Percentiles rank a stretch among this genome's conserved stretches.
Evolutionary conservation across 2,329 filamentous ascomycete species (phyloP).

Genomic region (Sporothrix pallida): DNA sequence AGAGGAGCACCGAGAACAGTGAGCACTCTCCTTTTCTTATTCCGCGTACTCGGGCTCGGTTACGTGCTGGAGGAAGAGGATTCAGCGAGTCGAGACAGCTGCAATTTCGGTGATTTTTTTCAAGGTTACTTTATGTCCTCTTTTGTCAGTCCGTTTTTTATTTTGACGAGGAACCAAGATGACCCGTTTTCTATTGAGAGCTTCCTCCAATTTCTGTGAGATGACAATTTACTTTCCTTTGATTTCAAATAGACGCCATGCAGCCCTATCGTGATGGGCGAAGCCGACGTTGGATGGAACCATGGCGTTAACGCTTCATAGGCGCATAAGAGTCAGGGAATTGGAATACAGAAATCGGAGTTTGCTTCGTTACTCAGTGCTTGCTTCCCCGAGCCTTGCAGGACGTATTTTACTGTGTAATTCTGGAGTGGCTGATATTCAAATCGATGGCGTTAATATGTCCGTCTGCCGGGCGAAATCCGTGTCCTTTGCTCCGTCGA

Average conservation of each 20-base stretch:
- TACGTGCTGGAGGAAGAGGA: not conserved
- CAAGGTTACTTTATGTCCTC: not conserved
- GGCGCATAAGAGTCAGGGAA: not conserved
- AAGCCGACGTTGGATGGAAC: not conserved
- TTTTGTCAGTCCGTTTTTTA: not conserved
- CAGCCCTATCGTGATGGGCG: not conserved
- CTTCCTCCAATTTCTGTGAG: not conserved
- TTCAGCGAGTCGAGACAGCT: not conserved
- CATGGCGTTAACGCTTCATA: not conserved
- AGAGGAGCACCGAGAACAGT: not conserved
- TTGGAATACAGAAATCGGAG: not conserved
- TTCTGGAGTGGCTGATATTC: not conserved
- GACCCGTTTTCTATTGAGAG: not conserved
- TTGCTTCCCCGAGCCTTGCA: slow-evolving; percentile 2
- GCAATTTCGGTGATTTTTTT: slow-evolving; percentile 13
- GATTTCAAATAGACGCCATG: slow-evolving; percentile 2
- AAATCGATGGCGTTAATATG: slow-evolving; percentile 3
- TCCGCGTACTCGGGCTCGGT: not conserved
- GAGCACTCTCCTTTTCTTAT: not conserved
- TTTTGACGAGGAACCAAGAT: not conserved
- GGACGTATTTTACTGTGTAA: too few species aligned
- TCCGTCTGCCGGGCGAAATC: not conserved
- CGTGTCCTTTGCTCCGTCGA: not conserved
- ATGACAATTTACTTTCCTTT: not conserved
- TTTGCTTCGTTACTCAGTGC: not conserved